A percentile compares a stretch with the other conserved stretches of the same genome.
phyloP scores from a whole-genome alignment of 2,329 filamentous ascomycete species.

The Magnaporthiopsis incrustans region DNA sequence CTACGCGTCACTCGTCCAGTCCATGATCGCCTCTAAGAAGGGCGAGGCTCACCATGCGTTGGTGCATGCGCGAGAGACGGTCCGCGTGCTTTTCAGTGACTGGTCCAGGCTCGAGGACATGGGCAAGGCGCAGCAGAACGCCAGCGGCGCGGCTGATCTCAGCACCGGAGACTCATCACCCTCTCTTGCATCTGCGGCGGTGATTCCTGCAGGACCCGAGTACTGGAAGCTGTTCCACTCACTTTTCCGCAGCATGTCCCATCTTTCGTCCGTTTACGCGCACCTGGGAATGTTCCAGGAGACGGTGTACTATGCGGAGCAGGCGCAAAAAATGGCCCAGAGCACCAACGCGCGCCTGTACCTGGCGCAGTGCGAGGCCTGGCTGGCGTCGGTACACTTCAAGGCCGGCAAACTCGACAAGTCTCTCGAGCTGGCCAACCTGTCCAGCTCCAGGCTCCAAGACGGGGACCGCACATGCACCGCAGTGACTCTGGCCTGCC shows the following conservation, averaged over 20 bases:
- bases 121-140: conserved; percentile 12
- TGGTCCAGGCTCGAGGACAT: conserved; percentile 43
- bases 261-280: conserved; percentile 70
- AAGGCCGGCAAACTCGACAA: conserved; percentile 52
- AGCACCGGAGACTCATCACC: background rate
- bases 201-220: conserved; percentile 33
- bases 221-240: conserved; percentile 76
- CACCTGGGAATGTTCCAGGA: conserved; percentile 84
- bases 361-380: conserved; percentile 43
- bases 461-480: conserved; percentile 34
- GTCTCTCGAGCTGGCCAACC: conserved; percentile 45
- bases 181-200: background rate
- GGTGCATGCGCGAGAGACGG: conserved; percentile 45
- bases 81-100: conserved; percentile 47
- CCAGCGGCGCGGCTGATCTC: conserved; percentile 1
- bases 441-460: conserved; percentile 44
- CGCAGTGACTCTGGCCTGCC: conserved; percentile 41
- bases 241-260: conserved; percentile 62
- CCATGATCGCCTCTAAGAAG: conserved; percentile 54
- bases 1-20: conserved; percentile 56
- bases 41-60: conserved; percentile 53
- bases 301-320: conserved; percentile 79
- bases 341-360: conserved; percentile 57
- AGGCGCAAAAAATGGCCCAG: conserved; percentile 68
- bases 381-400: conserved; percentile 47